These are phyloP conservation scores for Sechiopsis laciniata DNA, from an alignment of 306 rosid species.

Conservation along the genomic window DNA sequence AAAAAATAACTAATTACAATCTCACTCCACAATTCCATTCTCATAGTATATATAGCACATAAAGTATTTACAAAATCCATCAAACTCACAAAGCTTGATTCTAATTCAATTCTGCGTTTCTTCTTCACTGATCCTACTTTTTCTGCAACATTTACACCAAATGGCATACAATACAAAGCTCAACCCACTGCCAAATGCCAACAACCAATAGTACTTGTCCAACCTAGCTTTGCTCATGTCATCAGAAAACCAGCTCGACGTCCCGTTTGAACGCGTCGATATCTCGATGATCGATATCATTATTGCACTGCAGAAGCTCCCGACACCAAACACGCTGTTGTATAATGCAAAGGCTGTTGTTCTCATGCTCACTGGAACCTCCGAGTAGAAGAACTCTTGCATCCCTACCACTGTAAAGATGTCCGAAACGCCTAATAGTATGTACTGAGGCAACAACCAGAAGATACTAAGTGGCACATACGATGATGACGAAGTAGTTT, in stretches of 20 bases:
- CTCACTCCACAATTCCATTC: neutral
- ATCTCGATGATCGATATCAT: slow-evolving; percentile 58
- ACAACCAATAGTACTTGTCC: slow-evolving; percentile 74
- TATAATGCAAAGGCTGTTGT: slow-evolving; percentile 75
- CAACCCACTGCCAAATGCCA: slow-evolving; percentile 44
- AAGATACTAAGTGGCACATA: slow-evolving; percentile 60
- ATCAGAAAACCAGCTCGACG: slow-evolving; percentile 73
- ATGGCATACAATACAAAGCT: slow-evolving; percentile 51
- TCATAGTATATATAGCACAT: neutral
- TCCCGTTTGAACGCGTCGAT: slow-evolving; percentile 41
- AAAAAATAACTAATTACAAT: neutral
- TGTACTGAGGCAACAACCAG: slow-evolving; percentile 85
- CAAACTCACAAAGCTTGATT: slow-evolving; percentile 25
- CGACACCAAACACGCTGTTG: slow-evolving; percentile 87
- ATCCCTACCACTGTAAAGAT: slow-evolving; percentile 92
- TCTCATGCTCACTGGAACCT: slow-evolving; percentile 73
- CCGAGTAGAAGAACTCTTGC: slow-evolving; percentile 92
- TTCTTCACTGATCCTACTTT: slow-evolving; percentile 38
- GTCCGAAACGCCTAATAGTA: slow-evolving; percentile 74
- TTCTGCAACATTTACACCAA: slow-evolving; percentile 47
- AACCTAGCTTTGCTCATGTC: slow-evolving; percentile 71
- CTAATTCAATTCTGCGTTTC: slow-evolving; percentile 21
- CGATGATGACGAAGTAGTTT: neutral
- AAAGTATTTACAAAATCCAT: slow-evolving; percentile 13
- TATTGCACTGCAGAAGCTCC: slow-evolving; percentile 81